Base-by-base conservation (phyloP, 768 basidiomycete species). In the Leccinum aurantiacum region DNA sequence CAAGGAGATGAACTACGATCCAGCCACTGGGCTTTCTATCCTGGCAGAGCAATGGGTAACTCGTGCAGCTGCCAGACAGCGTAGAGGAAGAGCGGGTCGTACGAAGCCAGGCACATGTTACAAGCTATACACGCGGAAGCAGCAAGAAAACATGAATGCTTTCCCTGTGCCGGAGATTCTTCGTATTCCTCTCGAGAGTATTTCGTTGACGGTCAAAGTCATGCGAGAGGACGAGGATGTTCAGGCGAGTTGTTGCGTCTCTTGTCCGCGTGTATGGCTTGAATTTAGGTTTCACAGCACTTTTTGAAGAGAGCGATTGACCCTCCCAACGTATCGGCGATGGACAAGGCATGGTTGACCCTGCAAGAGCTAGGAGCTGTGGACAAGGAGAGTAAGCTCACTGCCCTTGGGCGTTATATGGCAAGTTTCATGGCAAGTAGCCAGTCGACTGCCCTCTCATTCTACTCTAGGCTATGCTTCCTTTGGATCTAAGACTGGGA, bases 81-180 rank as follows among this genome's bases (percentile, higher is more conserved):
- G 95, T 57, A 78, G 94, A 61, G 95, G 95, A 60, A 85, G 95
- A 68, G 95, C 95, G 2, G 95, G 95, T 24, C 84, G 95, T 57
- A 95, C 90, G 3, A 85, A 82, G 60, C 85, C 89, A 1, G 93
- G 91, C 0, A 72, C 84, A 57, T 97, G 94, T 74, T 97, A 89
- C 76, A 97, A 94, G 75, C 77, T 97, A 4, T 97, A 90, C 71
- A 93, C 91, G 1, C 80, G 83, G 53, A 82, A 80, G 67, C 87
- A 87, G 60, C 90, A 91, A 73, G 76, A 78, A 46, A 81, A 79
- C 46, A 86, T 95, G 89, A 77, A 74, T 1, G 72, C 79, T 9
- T 94, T 89, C 72, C 87, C 94, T 6, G 77, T 88, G 0, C 95
- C 95, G 0, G 95, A 98, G 74, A 96, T 98, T 51, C 78, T 90